Base-by-base conservation (phyloP, 164 flowering plant genomes). In the Vitis cinerea region DNA sequence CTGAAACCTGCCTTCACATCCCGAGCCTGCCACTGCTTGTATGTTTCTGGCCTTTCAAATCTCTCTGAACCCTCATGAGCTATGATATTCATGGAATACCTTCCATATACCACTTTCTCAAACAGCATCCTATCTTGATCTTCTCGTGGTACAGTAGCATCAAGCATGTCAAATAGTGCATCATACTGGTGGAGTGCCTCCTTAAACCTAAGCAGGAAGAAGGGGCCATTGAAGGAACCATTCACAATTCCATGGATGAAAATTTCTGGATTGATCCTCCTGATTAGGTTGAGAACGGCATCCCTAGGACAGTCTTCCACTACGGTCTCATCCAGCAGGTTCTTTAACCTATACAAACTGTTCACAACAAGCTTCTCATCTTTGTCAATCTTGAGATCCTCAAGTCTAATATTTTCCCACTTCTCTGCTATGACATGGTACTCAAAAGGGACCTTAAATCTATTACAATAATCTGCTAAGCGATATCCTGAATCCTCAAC, bases 41-140 rank as follows among this genome's bases (percentile, higher is more conserved):
- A 81, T 1, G 83, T 75, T 59, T 81, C 83, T 2, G 83, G 83
- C 79, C 81, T 77, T 12, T 77, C 81, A 15, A 81, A 59, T 65
- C 83, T 72, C 63, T 68, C 77, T 14, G 62, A 11, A 3, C 83
- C 83, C 63, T 81, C 83, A 9, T 79, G 70, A 0, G 83, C 81
- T 31, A 81, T 68, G 3, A 78, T 79, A 64, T 75, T 81, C 73
- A 78, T 67, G 0, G 65, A 65, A 16, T 78, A 81, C 64, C 64
- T 70, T 8, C 70, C 79, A 16, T 29, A 61, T 13, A 69, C 3
- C 49, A 72, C 83, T 10, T 23, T 75, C 71, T 81, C 83, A 47
- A 63, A 75, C 62, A 75, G 1, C 66, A 70, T 48, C 65, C 83
- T 77, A 30, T 71, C 67, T 14, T 52, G 57, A 58, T 78, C 73